Evolutionary conservation across 345 rosid species (phyloP), one percentile per base, ranked within the genome.

Genomic region (Eucalyptus pumila): DNA sequence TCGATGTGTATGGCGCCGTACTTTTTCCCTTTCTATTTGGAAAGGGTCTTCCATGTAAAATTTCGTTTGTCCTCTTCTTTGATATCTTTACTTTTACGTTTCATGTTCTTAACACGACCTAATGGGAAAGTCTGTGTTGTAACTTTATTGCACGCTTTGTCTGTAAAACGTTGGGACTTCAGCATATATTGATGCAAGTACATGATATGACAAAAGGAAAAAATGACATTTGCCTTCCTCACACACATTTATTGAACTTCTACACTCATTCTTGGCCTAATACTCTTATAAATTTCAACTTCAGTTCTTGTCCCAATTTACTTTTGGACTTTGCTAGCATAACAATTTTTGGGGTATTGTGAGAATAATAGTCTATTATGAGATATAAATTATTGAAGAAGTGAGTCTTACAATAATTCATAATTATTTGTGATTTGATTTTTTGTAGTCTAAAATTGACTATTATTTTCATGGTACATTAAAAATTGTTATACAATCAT

Each of bases 381-480:
- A 52, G 9, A 52, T 52, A 21, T 52, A 8, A 52, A 21, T 52
- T 52, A 0, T 52, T 21, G 58, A 52, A 52, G 2, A 52, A 52
- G 2, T 21, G 5, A 0, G 58, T 52, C 2, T 21, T 2, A 21
- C 5, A 52, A 21, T 0, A 52, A 52, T 52, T 52, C 4, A 52
- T 52, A 52, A 52, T 4, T 52, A 52, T 21, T 52, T 21, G 26
- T 21, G 2, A 19, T 52, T 52, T 52, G 11, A 21, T 52, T 52
- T 52, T 52, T 52, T 52, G 2, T 52, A 1, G 0, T 52, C 2
- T 5, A 1, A 21, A 52, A 52, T 52, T 52, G 11, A 21, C 2
- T 0, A 1, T 52, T 52, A 52, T 52, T 21, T 11, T 52, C 58
- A 52, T 0, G 21, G 0, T 52, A 52, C 11, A 52, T 8, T 4